Evolutionary conservation across 441 rosid genomes (phyloP).

Genomic region (Theobroma grandiflorum): DNA sequence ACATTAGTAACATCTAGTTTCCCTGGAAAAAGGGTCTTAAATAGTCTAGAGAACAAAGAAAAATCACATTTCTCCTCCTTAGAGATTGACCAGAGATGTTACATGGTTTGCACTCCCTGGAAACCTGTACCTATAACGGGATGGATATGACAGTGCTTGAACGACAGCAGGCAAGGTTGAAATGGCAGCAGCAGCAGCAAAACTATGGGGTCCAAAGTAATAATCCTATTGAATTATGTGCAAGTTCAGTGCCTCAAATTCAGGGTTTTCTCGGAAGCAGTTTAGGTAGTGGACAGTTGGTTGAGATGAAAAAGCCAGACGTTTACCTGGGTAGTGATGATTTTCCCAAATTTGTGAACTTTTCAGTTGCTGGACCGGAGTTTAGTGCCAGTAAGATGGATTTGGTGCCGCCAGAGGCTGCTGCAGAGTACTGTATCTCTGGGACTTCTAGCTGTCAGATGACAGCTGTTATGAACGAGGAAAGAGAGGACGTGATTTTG

Average conservation of each 20-base stretch:
- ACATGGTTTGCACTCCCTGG: conserved; percentile 7
- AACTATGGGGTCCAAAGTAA: conserved; percentile 16
- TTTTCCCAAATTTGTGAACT: conserved; percentile 35
- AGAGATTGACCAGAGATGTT: conserved; percentile 21
- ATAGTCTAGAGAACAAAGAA: neutral
- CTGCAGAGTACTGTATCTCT: conserved; percentile 45
- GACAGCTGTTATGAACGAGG: conserved; percentile 27
- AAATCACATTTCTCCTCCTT: conserved; percentile 12
- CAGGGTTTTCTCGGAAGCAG: conserved; percentile 40
- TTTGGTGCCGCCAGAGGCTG: conserved; percentile 21
- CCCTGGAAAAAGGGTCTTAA: neutral
- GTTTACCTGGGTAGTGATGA: conserved; percentile 37
- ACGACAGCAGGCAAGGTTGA: conserved; percentile 38
- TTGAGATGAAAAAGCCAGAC: conserved; percentile 39
- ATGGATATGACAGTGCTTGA: conserved; percentile 44
- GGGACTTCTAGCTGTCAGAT: conserved; percentile 47
- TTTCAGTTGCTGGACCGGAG: conserved; percentile 35
- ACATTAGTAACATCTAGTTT: neutral
- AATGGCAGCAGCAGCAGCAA: conserved; percentile 45
- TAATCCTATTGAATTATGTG: conserved; percentile 6
- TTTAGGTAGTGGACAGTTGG: conserved; percentile 15
- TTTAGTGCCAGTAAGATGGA: conserved; percentile 35
- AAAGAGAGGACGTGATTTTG: conserved; percentile 27
- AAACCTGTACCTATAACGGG: conserved; percentile 25
- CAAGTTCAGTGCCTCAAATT: conserved; percentile 36